Evolutionary conservation across 306 rosid genomes (phyloP).

Genomic region (Phaseolus lunatus): DNA sequence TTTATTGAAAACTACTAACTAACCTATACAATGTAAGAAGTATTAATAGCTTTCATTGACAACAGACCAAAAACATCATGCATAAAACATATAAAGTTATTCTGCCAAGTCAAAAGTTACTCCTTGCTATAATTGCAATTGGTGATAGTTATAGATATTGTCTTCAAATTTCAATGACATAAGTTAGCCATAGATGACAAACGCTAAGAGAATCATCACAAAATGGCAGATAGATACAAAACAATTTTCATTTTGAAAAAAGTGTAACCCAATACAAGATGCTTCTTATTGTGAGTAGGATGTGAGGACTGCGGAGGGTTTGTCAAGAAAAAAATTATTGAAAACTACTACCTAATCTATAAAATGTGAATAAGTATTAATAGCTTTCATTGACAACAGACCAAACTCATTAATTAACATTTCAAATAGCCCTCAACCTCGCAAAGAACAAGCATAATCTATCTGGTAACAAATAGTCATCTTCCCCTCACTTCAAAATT

Average conservation of each 20-base stretch:
- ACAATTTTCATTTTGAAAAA: not conserved
- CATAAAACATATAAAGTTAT: not conserved
- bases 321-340: not conserved
- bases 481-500: not conserved
- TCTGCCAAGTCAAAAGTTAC: not conserved
- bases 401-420: not conserved
- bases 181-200: not conserved
- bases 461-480: not conserved
- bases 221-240: not conserved
- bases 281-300: not conserved
- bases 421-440: not conserved
- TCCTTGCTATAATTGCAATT: not conserved
- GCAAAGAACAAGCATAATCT: not conserved
- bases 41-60: not conserved
- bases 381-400: slow-evolving; percentile 3
- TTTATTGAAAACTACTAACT: not conserved
- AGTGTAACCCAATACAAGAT: not conserved
- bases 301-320: not conserved
- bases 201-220: not conserved
- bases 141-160: not conserved
- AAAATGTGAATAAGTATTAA: not conserved
- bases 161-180: not conserved
- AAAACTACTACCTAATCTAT: not conserved
- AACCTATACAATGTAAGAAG: not conserved
- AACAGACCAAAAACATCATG: not conserved